Conservation (phyloP, 495 filamentous ascomycete species). For the Penicillium robsamsonii region DNA sequence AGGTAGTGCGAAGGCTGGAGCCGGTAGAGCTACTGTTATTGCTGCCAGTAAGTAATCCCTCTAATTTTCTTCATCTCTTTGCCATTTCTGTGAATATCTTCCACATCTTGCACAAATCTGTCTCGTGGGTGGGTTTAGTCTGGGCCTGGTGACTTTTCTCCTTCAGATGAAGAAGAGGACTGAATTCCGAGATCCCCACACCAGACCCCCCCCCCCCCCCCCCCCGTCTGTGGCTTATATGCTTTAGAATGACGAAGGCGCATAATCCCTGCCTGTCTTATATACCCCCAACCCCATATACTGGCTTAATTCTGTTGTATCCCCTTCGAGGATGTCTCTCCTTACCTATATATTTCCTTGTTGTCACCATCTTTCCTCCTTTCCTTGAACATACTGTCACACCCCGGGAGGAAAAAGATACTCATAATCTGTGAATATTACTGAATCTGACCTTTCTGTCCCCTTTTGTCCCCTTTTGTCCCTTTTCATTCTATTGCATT, state of each 20-base stretch:
- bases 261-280: neutral
- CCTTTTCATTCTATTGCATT: neutral
- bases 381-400: neutral
- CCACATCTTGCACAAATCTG: slow-evolving; percentile 8
- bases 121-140: neutral
- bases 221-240: slow-evolving; percentile 1
- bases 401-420: neutral
- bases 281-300: slow-evolving; percentile 8
- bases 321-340: neutral
- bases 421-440: slow-evolving; percentile 8
- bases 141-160: neutral
- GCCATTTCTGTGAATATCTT: slow-evolving; percentile 7
- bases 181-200: neutral
- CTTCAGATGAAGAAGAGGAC: neutral
- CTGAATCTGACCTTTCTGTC: neutral
- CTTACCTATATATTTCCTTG: slow-evolving; percentile 4
- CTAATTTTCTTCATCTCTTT: slow-evolving; percentile 8
- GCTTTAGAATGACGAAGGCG: neutral
- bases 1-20: slow-evolving; percentile 39
- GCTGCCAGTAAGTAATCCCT: slow-evolving; percentile 46
- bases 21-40: slow-evolving; percentile 40
- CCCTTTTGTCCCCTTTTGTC: neutral
- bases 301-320: neutral
- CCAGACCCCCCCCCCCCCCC: no score
- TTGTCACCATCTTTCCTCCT: slow-evolving; percentile 12